Evolutionary conservation across 306 rosid genomes (phyloP).

Genomic region (Sicyos edulis): DNA sequence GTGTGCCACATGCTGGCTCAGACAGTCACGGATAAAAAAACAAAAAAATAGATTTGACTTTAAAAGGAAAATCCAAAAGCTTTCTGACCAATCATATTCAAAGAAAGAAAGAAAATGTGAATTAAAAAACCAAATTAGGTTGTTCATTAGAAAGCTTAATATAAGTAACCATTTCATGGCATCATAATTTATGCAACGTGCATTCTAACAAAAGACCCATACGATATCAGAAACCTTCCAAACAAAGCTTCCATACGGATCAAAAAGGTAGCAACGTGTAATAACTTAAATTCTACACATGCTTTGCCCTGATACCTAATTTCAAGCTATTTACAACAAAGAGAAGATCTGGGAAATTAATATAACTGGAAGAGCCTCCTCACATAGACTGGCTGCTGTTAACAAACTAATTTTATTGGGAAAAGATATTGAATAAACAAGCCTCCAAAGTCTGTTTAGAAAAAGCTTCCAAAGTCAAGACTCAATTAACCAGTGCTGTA

Average conservation of each 20-base stretch:
- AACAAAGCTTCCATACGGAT: neutral
- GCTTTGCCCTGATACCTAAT: neutral
- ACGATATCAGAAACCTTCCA: constrained; percentile 11
- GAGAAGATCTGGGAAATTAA: neutral
- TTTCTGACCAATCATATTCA: neutral
- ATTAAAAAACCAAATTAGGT: neutral
- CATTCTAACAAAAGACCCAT: neutral
- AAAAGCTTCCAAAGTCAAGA: neutral
- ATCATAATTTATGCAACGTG: constrained; percentile 1
- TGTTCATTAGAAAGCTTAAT: constrained; percentile 6
- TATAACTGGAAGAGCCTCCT: neutral
- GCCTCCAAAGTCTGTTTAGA: constrained; percentile 4
- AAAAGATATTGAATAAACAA: neutral
- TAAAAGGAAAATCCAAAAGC: neutral
- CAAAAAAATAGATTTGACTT: neutral
- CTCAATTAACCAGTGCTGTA: neutral
- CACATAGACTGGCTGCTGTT: neutral
- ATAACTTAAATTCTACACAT: neutral
- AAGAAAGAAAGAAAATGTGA: neutral
- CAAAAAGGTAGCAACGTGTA: neutral
- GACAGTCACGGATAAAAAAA: too few species aligned
- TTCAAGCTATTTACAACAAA: neutral
- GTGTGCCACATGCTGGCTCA: too few species aligned
- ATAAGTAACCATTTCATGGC: neutral
- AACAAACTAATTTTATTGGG: neutral